phyloP scores from a whole-genome alignment of 1,139 yeast species.

The Debaryomyces nepalensis region DNA sequence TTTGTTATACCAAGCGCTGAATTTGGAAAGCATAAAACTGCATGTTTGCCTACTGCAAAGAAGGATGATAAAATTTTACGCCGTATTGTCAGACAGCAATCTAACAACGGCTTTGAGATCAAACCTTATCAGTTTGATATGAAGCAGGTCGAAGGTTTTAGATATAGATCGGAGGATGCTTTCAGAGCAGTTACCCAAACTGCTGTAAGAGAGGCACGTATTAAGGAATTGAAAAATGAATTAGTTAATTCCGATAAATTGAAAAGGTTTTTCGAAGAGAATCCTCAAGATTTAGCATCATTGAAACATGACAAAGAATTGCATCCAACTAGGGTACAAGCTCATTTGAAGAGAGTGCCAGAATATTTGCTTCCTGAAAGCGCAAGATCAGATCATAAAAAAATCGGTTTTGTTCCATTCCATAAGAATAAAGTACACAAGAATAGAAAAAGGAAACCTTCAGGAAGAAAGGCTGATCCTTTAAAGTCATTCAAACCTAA shows the following conservation, averaged over 20 bases:
- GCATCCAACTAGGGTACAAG: conserved; percentile 81
- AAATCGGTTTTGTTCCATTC: conserved; percentile 79
- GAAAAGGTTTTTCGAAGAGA: conserved; percentile 94
- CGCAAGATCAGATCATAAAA: conserved; percentile 63
- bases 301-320: conserved; percentile 91
- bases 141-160: conserved; percentile 92
- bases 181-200: conserved; percentile 92
- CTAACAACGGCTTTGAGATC: conserved; percentile 70
- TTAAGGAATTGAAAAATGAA: conserved; percentile 87
- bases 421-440: conserved; percentile 58
- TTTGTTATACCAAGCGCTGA: conserved; percentile 85
- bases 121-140: conserved; percentile 90
- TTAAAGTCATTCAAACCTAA: conserved; percentile 53
- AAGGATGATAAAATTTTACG: conserved; percentile 84
- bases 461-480: conserved; percentile 64
- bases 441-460: conserved; percentile 42
- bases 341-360: conserved; percentile 90
- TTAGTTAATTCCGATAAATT: conserved; percentile 86
- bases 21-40: conserved; percentile 87
- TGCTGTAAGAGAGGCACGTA: conserved; percentile 91
- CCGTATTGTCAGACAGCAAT: conserved; percentile 78
- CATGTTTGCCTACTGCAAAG: conserved; percentile 70
- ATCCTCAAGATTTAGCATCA: conserved; percentile 91
- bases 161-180: conserved; percentile 97
- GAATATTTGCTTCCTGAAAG: conserved; percentile 86